Evolutionary conservation across 1,284 basidiomycete genomes (phyloP), one percentile per base, ranked within the genome.

Genomic region (Pterula multifida): DNA sequence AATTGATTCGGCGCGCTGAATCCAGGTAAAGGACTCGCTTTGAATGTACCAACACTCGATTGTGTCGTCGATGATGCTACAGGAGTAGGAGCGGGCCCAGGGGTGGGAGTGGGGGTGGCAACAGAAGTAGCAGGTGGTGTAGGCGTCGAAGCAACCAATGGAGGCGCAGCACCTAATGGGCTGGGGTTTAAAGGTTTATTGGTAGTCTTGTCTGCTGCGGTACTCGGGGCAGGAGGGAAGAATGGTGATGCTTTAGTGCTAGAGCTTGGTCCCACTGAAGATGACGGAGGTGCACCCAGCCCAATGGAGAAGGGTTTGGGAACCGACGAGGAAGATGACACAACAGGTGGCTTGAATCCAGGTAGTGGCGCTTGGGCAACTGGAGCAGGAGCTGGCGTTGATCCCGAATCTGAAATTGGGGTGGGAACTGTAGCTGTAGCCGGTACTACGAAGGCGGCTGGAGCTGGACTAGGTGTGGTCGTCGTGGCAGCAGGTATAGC

Each of bases 121-220:
- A 17, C 13, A 42, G 39, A 19, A 6, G 39, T 22, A 9, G 39
- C 6, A 6, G 39, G 4, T 11, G 39, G 13, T 17, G 39, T 42
- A 42, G 21, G 21, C 17, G 21, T 17, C 9, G 39, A 4, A 6
- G 39, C 39, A 4, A 42, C 39, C 39, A 42, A 42, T 9, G 21
- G n/a, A n/a, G 39, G 39, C 39, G 39, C 39, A n/a, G 39, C 39
- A 42, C 39, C 39, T 17, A 42, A 42, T 4, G 39, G 39, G 19
- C 39, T 42, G 9, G 39, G 39, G 21, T 42, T 42, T 4, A 22
- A 6, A n/a, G 39, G 39, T 42, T 42, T 42, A 42, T 6, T 42
- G 39, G 39, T 9, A 6, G 9, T 19, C 9, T 6, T 42, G 9
- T 19, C 39, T 22, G n/a, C 17, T 11, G 21, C 28, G 15, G 6